These are phyloP conservation scores for Vigna angularis DNA, from an alignment of 306 rosid species.

Conservation along the genomic window DNA sequence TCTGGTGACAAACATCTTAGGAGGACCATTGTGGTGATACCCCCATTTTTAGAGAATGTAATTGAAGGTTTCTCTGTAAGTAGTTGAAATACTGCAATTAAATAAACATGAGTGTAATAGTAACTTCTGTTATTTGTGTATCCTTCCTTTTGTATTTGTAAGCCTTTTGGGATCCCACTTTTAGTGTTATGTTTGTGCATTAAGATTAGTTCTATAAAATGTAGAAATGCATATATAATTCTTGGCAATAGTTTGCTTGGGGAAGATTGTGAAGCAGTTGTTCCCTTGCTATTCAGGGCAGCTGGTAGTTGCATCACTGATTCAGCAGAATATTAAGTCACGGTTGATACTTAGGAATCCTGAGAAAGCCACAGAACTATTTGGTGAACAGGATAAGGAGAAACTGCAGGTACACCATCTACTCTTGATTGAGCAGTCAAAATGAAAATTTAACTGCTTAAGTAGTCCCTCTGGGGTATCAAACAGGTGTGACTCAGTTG, in stretches of 20 bases:
- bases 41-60: neutral
- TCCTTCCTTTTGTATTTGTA: slow-evolving; percentile 20
- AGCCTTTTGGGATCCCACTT: slow-evolving; percentile 1
- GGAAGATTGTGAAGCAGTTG: slow-evolving; percentile 39
- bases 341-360: slow-evolving; percentile 79
- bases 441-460: slow-evolving; percentile 10
- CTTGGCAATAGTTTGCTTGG: slow-evolving; percentile 33
- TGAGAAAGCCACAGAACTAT: slow-evolving; percentile 74
- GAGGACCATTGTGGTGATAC: neutral
- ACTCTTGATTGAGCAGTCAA: neutral
- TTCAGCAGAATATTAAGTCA: slow-evolving; percentile 70
- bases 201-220: slow-evolving; percentile 7
- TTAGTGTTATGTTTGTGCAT: neutral
- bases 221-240: slow-evolving; percentile 30
- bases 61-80: neutral
- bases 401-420: slow-evolving; percentile 58
- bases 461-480: neutral
- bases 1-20: neutral
- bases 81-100: neutral
- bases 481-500: neutral
- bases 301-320: slow-evolving; percentile 85
- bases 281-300: slow-evolving; percentile 71
- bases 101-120: neutral
- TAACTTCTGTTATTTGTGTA: neutral
- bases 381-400: slow-evolving; percentile 78